Percentiles rank a stretch among this genome's conserved stretches.
These are phyloP conservation scores for Ziziphus jujuba DNA, from an alignment of 306 rosid genomes.

Conservation along the genomic window DNA sequence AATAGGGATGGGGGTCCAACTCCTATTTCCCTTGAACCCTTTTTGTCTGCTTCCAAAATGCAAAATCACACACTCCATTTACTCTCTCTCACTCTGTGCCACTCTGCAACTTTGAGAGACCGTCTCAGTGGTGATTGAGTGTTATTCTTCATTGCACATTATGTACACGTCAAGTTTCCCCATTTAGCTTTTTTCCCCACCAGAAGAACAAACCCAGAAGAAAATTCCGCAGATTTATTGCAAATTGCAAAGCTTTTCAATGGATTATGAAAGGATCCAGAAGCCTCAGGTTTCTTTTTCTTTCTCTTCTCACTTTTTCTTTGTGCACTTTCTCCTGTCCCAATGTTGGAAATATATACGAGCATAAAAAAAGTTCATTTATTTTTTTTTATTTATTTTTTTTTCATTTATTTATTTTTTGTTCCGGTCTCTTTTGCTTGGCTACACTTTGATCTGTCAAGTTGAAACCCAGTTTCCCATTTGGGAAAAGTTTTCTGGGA, in stretches of 20 bases:
- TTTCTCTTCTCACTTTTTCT: constrained; percentile 6
- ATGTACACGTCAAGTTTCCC: no score
- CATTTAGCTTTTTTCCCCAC: not conserved
- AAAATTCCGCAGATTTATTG: not conserved
- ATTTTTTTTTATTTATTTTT: constrained; percentile 7
- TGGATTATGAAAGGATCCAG: constrained; percentile 97
- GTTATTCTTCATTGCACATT: no score
- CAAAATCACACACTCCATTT: no score
- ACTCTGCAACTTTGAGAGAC: no score
- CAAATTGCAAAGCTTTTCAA: constrained; percentile 9
- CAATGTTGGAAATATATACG: constrained; percentile 11
- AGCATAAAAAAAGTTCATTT: constrained; percentile 8
- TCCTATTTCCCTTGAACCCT: no score
- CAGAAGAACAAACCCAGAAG: not conserved
- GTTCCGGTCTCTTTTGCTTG: not conserved
- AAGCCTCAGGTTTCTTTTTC: constrained; percentile 70
- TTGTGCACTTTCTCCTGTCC: constrained; percentile 11
- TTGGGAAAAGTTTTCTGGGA: constrained; percentile 8
- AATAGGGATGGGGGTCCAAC: no score
- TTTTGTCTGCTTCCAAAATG: no score
- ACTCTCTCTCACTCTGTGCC: no score
- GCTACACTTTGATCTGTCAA: constrained; percentile 33
- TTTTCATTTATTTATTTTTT: not conserved
- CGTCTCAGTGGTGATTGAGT: no score
- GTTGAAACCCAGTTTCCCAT: constrained; percentile 5